Conservation (phyloP, 352 stramenopile species). For the Phytophthora melonis region DNA sequence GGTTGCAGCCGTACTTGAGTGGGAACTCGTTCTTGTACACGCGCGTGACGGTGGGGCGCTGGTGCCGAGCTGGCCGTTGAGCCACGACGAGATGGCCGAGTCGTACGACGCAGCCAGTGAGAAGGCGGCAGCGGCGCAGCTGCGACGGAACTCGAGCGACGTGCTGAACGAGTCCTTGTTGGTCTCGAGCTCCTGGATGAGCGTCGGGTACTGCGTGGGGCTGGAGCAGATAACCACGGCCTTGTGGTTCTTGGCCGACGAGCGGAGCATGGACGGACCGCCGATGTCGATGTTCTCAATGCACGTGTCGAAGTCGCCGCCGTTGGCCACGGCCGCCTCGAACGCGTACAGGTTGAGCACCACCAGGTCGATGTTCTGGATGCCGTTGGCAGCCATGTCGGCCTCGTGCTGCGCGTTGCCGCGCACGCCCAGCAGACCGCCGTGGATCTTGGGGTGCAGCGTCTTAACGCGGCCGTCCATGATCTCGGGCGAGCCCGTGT, state of each 20-base stretch:
- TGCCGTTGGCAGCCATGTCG: constrained; percentile 97
- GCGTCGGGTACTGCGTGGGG: constrained; percentile 94
- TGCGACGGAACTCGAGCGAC: constrained; percentile 89
- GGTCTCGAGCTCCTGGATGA: constrained; percentile 95
- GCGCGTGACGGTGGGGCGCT: constrained; percentile 83
- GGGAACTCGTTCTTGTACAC: constrained; percentile 96
- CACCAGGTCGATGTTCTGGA: constrained; percentile 99
- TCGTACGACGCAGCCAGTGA: constrained; percentile 95
- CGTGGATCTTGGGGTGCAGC: constrained; percentile 99
- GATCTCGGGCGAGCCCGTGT: constrained; percentile 98
- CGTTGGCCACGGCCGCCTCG: constrained; percentile 95
- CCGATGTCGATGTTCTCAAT: constrained; percentile 99
- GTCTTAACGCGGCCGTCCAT: constrained; percentile 99
- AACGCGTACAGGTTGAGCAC: constrained; percentile 99
- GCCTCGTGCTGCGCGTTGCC: constrained; percentile 97
- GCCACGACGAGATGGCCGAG: constrained; percentile 97
- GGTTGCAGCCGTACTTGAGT: constrained; percentile 98
- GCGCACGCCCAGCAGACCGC: constrained; percentile 97
- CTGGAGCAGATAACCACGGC: constrained; percentile 98
- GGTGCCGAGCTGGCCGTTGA: constrained; percentile 92
- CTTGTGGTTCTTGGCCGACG: constrained; percentile 99
- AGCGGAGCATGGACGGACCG: constrained; percentile 98
- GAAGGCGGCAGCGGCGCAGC: constrained; percentile 85
- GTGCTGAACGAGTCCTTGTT: constrained; percentile 90
- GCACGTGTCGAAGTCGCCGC: constrained; percentile 97